phyloP scores from a whole-genome alignment of 2,329 filamentous ascomycete species.

The Xylaria sp. region DNA sequence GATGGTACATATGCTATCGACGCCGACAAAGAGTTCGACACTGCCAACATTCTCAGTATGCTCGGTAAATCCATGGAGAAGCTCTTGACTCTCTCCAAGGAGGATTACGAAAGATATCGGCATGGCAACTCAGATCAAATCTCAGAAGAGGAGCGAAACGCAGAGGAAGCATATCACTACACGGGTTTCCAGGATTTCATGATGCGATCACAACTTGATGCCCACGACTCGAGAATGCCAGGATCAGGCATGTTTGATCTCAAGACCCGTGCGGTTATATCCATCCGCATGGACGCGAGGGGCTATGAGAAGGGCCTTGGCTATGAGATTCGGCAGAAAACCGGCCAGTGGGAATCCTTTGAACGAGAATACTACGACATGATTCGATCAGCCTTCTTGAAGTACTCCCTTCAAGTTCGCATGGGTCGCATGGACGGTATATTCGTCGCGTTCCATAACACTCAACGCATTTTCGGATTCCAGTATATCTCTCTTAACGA shows the following conservation, averaged over 20 bases:
- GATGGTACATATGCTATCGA: constrained; percentile 91
- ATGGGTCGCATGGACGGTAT: constrained; percentile 99
- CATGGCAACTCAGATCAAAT: constrained; percentile 62
- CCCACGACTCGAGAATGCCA: constrained; percentile 76
- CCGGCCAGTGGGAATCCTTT: constrained; percentile 82
- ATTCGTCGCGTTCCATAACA: constrained; percentile 95
- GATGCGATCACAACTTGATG: constrained; percentile 92
- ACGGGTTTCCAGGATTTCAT: constrained; percentile 81
- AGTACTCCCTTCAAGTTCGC: constrained; percentile 92
- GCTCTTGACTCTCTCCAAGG: constrained; percentile 73
- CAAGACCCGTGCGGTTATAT: constrained; percentile 88
- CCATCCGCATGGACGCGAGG: constrained; percentile 78
- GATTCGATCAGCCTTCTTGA: constrained; percentile 89
- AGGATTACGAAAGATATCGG: constrained; percentile 82
- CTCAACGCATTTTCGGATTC: constrained; percentile 91
- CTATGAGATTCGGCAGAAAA: constrained; percentile 75
- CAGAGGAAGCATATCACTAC: constrained; percentile 80
- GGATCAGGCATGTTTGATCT: constrained; percentile 93
- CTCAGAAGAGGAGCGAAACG: constrained; percentile 63
- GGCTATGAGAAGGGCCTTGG: constrained; percentile 70
- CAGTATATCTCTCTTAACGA: constrained; percentile 85
- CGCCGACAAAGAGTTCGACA: constrained; percentile 87
- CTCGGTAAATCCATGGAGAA: constrained; percentile 97
- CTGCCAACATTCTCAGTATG: constrained; percentile 79
- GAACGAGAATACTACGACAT: constrained; percentile 97